Conservation (phyloP, 768 basidiomycete species). For the Trametes cingulata region DNA sequence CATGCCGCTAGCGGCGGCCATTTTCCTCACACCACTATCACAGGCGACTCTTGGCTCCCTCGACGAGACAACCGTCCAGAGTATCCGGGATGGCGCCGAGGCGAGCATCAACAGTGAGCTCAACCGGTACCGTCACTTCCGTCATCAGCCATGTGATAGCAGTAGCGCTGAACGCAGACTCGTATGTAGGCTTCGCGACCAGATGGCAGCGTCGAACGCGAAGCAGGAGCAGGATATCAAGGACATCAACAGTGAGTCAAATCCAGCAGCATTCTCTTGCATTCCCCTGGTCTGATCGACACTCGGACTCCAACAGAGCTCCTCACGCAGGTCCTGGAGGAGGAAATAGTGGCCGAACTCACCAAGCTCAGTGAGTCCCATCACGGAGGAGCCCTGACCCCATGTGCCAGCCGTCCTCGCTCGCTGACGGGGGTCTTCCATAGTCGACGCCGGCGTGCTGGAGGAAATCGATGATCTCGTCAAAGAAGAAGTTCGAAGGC, state of each 20-base stretch:
- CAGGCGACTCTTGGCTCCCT: constrained; percentile 49
- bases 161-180: neutral
- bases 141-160: too few relatives aligned
- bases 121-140: constrained; percentile 34
- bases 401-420: too few relatives aligned
- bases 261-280: neutral
- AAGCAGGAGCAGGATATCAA: constrained; percentile 44
- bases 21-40: too few relatives aligned
- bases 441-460: constrained; percentile 52
- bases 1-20: neutral
- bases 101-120: constrained; percentile 42
- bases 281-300: neutral
- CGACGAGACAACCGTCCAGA: constrained; percentile 45
- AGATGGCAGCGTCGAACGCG: neutral
- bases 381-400: too few relatives aligned
- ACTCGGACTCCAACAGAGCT: constrained; percentile 37
- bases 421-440: neutral
- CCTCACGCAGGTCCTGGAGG: constrained; percentile 46
- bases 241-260: constrained; percentile 49
- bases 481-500: constrained; percentile 47
- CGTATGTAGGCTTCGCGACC: neutral
- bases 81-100: constrained; percentile 42
- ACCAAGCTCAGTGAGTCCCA: constrained; percentile 43
- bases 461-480: constrained; percentile 53
- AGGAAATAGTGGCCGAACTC: constrained; percentile 46